Evolutionary conservation across 192 early-diverging fungal genomes (phyloP).

Genomic region (Coemansia sp.): DNA sequence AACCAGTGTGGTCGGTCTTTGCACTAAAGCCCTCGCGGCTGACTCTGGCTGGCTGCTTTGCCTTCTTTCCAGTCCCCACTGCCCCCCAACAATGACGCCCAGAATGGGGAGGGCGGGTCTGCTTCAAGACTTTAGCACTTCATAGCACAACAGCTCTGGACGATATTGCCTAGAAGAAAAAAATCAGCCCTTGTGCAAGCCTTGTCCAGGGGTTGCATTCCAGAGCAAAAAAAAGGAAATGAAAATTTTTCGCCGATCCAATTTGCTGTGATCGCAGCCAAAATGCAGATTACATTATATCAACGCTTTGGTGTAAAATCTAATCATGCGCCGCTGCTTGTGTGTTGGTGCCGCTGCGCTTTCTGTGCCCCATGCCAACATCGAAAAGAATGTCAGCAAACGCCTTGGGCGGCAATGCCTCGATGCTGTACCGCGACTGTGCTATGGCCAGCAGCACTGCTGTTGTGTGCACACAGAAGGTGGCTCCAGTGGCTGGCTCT

Average conservation of each 20-base stretch:
- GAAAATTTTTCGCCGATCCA: constrained; percentile 27
- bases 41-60: too few relatives aligned
- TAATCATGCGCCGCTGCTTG: too few relatives aligned
- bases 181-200: not conserved
- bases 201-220: not conserved
- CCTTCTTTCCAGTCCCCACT: too few relatives aligned
- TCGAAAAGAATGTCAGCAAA: constrained; percentile 40
- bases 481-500: constrained; percentile 14
- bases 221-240: not conserved
- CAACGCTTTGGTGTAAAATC: too few relatives aligned
- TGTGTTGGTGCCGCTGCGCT: not conserved
- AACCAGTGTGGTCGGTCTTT: too few relatives aligned
- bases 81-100: too few relatives aligned
- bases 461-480: constrained; percentile 40
- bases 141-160: too few relatives aligned
- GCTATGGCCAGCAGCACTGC: constrained; percentile 43
- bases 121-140: too few relatives aligned
- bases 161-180: too few relatives aligned
- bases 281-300: too few relatives aligned
- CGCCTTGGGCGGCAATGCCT: constrained; percentile 27
- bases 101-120: too few relatives aligned
- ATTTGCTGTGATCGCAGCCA: not conserved
- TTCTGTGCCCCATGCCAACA: constrained; percentile 1
- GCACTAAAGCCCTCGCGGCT: too few relatives aligned
- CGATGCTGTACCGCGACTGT: constrained; percentile 30